Evolutionary conservation across 2,329 filamentous ascomycete species (phyloP).

Genomic region (Cladophialophora yegresii): DNA sequence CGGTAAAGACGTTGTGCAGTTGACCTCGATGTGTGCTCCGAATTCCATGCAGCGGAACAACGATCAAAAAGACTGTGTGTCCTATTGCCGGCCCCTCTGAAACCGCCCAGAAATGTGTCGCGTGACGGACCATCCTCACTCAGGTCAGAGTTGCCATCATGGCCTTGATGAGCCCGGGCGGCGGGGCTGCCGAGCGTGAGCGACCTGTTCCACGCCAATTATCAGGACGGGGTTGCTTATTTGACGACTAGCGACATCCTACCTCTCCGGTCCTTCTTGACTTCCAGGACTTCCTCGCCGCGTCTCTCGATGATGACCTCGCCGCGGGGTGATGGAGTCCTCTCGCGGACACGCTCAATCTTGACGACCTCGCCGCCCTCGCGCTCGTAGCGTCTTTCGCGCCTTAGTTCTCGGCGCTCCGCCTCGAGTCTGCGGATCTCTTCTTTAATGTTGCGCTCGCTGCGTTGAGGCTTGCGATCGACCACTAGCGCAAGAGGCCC

Average conservation of each 20-base stretch:
- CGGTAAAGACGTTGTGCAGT: not conserved
- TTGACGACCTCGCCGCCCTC: conserved; percentile 36
- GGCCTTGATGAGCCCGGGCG: conserved; percentile 64
- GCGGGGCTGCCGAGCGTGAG: conserved; percentile 52
- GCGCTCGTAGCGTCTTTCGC: conserved; percentile 57
- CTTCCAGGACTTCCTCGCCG: conserved; percentile 56
- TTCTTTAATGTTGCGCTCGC: conserved; percentile 66
- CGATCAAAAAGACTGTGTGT: not conserved
- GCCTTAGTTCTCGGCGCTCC: conserved; percentile 60
- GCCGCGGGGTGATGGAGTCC: conserved; percentile 34
- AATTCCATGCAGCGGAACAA: not conserved
- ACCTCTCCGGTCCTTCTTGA: conserved; percentile 94
- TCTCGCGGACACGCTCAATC: conserved; percentile 35
- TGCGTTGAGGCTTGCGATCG: conserved; percentile 51
- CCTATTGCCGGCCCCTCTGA: not conserved
- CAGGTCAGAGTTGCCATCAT: conserved; percentile 72
- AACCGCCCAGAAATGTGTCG: not conserved
- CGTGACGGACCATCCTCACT: conserved; percentile 27
- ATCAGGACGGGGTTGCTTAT: conserved; percentile 24
- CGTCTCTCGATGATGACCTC: conserved; percentile 43
- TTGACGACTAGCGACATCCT: conserved; percentile 62
- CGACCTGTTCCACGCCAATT: conserved; percentile 29
- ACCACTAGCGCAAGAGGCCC: conserved; percentile 54
- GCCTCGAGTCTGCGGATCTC: conserved; percentile 73
- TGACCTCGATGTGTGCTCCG: not conserved